Evolutionary conservation across 2,329 filamentous ascomycete species (phyloP).

Genomic region (Cordyceps cicadae): DNA sequence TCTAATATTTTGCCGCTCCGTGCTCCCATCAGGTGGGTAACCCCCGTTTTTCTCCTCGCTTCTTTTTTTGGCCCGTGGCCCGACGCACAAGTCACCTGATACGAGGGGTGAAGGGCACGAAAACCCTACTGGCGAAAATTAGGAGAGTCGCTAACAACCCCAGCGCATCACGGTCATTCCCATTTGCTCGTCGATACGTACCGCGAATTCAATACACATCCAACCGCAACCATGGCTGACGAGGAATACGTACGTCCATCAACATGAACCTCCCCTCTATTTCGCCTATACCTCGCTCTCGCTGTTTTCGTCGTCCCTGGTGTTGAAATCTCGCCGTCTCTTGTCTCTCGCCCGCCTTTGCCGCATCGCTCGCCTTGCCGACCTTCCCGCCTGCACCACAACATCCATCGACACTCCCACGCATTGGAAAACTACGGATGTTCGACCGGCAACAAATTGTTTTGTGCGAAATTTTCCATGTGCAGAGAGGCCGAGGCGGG

Average conservation of each 20-base stretch:
- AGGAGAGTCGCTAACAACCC: conserved; percentile 19
- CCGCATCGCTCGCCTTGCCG: background rate
- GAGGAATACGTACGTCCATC: conserved; percentile 73
- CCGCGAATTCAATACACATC: conserved; percentile 34
- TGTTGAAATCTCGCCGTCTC: background rate
- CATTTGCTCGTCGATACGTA: conserved; percentile 34
- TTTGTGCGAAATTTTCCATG: background rate
- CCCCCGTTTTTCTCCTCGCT: background rate
- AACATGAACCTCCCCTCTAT: background rate
- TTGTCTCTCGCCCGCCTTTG: background rate
- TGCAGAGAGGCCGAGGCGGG: background rate
- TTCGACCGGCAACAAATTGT: background rate
- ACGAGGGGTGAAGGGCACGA: conserved; percentile 29
- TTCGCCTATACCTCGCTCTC: background rate
- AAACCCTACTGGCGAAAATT: conserved; percentile 33
- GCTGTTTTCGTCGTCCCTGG: background rate
- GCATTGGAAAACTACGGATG: background rate
- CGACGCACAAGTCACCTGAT: conserved; percentile 24
- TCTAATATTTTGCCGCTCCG: background rate
- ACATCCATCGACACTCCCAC: background rate
- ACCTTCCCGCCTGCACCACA: background rate
- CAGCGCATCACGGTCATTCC: conserved; percentile 21
- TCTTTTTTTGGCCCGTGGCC: background rate
- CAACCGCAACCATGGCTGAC: conserved; percentile 69
- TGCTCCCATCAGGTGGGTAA: background rate